Percentiles rank a stretch among this genome's conserved stretches.
phyloP scores from a whole-genome alignment of 2,329 filamentous ascomycete genomes.

The Pseudogymnoascus sp. region DNA sequence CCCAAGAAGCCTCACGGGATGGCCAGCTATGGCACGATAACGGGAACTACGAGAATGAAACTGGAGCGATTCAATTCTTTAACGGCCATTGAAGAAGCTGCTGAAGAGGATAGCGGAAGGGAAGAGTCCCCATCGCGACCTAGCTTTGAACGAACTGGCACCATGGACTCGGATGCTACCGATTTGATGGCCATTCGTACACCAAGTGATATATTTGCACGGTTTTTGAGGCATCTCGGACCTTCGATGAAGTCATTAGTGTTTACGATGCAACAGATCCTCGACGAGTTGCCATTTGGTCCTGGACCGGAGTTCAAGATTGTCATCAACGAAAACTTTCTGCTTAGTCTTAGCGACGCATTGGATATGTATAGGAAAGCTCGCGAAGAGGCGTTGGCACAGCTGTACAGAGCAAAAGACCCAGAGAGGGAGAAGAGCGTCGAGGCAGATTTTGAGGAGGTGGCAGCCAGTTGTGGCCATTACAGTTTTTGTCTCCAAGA shows the following conservation, averaged over 20 bases:
- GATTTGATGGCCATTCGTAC: slow-evolving; percentile 34
- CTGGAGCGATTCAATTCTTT: slow-evolving; percentile 44
- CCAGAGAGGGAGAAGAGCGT: slow-evolving; percentile 63
- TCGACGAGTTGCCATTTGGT: slow-evolving; percentile 80
- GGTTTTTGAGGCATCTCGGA: slow-evolving; percentile 82
- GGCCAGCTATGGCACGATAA: not conserved
- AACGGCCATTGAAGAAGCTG: slow-evolving; percentile 57
- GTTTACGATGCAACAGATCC: slow-evolving; percentile 80
- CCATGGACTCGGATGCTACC: slow-evolving; percentile 2
- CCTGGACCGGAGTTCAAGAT: slow-evolving; percentile 61
- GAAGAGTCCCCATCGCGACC: slow-evolving; percentile 32
- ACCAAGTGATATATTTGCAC: slow-evolving; percentile 79
- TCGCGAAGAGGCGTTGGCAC: slow-evolving; percentile 66
- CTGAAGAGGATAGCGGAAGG: slow-evolving; percentile 49
- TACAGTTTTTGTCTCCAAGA: slow-evolving; percentile 89
- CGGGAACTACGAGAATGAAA: slow-evolving; percentile 34
- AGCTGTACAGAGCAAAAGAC: slow-evolving; percentile 76
- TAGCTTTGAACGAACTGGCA: slow-evolving; percentile 1
- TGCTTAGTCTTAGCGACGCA: slow-evolving; percentile 72
- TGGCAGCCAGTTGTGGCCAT: slow-evolving; percentile 94
- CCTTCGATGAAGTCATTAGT: slow-evolving; percentile 96
- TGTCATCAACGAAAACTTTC: slow-evolving; percentile 71
- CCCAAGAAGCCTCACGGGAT: not conserved
- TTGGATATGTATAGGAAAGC: slow-evolving; percentile 72
- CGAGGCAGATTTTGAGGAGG: slow-evolving; percentile 92